A percentile compares a stretch with the other conserved stretches of the same genome.
These are phyloP conservation scores for Aureobasidium sp. DNA, from an alignment of 2,329 filamentous ascomycete genomes.

Conservation along the genomic window DNA sequence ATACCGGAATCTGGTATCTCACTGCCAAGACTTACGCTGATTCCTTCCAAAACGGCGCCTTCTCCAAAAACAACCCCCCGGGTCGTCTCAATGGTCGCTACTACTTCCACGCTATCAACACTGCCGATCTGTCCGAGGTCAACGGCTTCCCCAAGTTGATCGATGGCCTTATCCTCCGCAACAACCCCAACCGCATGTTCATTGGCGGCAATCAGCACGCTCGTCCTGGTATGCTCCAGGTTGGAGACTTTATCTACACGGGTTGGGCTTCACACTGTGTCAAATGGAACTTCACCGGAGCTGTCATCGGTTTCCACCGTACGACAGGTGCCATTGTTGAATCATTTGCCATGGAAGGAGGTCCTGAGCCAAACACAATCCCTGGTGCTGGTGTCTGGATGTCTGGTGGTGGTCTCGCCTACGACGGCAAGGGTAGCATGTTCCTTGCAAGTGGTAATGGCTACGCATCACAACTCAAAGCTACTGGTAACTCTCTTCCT, in stretches of 20 bases:
- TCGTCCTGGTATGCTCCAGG: conserved; percentile 51
- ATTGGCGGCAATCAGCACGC: conserved; percentile 55
- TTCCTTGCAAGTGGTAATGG: conserved; percentile 57
- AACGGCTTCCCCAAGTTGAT: conserved; percentile 44
- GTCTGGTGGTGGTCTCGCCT: conserved; percentile 54
- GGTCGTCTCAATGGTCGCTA: conserved; percentile 50
- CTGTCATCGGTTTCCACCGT: conserved; percentile 56
- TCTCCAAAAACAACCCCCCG: conserved; percentile 32
- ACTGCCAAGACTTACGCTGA: conserved; percentile 56
- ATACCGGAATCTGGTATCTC: conserved; percentile 55
- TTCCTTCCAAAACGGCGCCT: conserved; percentile 36
- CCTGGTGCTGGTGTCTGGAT: conserved; percentile 56
- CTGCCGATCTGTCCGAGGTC: conserved; percentile 48
- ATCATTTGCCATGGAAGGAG: conserved; percentile 50
- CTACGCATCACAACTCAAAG: conserved; percentile 50
- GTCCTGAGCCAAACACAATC: conserved; percentile 41
- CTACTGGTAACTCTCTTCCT: conserved; percentile 44
- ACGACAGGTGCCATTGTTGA: conserved; percentile 50
- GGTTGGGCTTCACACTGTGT: conserved; percentile 59
- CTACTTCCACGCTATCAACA: conserved; percentile 52
- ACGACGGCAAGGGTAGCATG: conserved; percentile 52
- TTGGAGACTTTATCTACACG: conserved; percentile 54
- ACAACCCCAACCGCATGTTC: conserved; percentile 52
- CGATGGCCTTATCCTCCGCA: conserved; percentile 49
- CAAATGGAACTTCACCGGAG: conserved; percentile 58